phyloP scores from a whole-genome alignment of 345 rosid genomes.

The Viola odorata region DNA sequence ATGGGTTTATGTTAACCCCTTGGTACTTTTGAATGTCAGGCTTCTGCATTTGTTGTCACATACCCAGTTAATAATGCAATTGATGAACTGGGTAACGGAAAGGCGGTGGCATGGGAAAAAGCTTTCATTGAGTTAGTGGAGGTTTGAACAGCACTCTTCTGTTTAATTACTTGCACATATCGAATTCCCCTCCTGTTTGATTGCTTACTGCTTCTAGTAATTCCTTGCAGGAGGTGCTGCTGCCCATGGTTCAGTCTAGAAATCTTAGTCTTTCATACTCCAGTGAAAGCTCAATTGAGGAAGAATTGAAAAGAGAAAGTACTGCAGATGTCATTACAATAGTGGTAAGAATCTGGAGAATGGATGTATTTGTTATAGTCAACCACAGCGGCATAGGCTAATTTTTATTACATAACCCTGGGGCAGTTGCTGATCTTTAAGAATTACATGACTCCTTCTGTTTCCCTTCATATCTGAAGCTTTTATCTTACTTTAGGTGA shows the following conservation, averaged over 20 bases:
- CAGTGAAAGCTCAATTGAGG: conserved; percentile 92
- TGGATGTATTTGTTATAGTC: conserved; percentile 4
- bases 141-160: conserved; percentile 35
- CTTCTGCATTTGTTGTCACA: conserved; percentile 84
- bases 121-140: conserved; percentile 74
- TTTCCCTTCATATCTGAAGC: neutral
- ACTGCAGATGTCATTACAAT: conserved; percentile 89
- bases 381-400: conserved; percentile 8
- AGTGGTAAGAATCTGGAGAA: conserved; percentile 22
- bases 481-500: conserved; percentile 46
- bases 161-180: neutral
- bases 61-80: conserved; percentile 88
- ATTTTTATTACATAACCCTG: neutral
- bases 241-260: conserved; percentile 68
- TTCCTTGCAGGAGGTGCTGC: conserved; percentile 63
- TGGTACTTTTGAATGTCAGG: conserved; percentile 39
- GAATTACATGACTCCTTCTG: neutral
- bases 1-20: neutral
- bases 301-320: conserved; percentile 94
- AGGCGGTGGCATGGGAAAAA: conserved; percentile 94
- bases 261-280: conserved; percentile 79
- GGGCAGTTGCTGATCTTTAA: neutral
- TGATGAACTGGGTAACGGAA: conserved; percentile 59
- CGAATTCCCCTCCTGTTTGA: neutral
- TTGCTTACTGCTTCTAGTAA: too few relatives aligned